A percentile compares a stretch with the other conserved stretches of the same genome.
These are phyloP conservation scores for Acacia confusa DNA, from an alignment of 306 rosid genomes.

Conservation along the genomic window DNA sequence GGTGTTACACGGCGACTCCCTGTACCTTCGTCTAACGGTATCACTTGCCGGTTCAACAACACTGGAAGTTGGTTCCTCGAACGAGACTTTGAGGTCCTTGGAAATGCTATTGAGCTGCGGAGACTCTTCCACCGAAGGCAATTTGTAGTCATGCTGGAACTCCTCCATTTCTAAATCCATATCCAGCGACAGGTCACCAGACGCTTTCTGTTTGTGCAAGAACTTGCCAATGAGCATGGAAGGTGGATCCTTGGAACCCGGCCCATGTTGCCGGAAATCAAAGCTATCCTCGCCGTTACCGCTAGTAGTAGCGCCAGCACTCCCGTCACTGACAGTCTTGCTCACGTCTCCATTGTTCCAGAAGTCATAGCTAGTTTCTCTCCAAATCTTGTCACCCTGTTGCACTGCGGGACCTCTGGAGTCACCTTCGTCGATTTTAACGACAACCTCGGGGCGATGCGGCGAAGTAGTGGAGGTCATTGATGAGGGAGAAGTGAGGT, in stretches of 20 bases:
- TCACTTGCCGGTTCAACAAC: constrained; percentile 35
- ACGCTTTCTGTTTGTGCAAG: constrained; percentile 70
- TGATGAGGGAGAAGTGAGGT: not conserved
- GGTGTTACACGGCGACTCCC: constrained; percentile 35
- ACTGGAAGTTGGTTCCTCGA: constrained; percentile 45
- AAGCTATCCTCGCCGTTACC: constrained; percentile 31
- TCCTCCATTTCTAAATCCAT: constrained; percentile 98
- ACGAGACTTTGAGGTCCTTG: constrained; percentile 64
- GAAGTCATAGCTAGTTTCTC: constrained; percentile 62
- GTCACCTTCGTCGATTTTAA: constrained; percentile 55
- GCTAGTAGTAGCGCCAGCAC: not conserved
- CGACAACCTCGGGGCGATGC: constrained; percentile 43
- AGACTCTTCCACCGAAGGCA: constrained; percentile 64
- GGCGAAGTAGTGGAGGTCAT: constrained; percentile 24
- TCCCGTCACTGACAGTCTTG: not conserved
- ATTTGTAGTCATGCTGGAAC: constrained; percentile 40
- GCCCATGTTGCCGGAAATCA: constrained; percentile 38
- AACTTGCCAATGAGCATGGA: constrained; percentile 73
- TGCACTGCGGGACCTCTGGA: not conserved
- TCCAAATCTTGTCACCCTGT: constrained; percentile 41
- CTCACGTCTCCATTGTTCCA: constrained; percentile 31
- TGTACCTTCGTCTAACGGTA: constrained; percentile 48
- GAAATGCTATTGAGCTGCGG: constrained; percentile 42
- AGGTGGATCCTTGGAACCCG: constrained; percentile 65
- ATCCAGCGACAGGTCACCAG: constrained; percentile 73